Evolutionary conservation across 805 yeast genomes (phyloP), one percentile per base, ranked within the genome.

Genomic region (Nakazawaea laoshanensis): DNA sequence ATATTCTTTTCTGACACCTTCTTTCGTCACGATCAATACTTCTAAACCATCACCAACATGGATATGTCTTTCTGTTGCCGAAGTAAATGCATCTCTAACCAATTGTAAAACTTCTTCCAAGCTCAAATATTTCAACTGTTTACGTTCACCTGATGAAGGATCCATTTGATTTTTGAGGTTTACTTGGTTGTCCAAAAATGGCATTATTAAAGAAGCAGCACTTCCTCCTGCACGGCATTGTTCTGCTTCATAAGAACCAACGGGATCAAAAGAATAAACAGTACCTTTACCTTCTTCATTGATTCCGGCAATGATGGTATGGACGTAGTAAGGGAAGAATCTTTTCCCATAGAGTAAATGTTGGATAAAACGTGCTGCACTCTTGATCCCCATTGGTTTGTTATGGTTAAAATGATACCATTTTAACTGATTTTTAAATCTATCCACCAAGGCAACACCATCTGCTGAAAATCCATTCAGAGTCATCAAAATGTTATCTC

Each of bases 161-260:
- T 74, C 88, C 54, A 67, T 74, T 59, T 92, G 98, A 63, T 92
- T 92, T 55, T 88, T 88, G 61, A 86, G 83, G 55, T 87, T 85
- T 42, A 92, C 98, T 65, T 92, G 98, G 57, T 88, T 89, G 59
- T 92, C 98, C 51, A 92, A 73, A 57, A 92, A 92, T 4, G 98
- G 98, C 94, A 88, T 87, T 45, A 92, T 87, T 60, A 92, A 71
- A 42, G 87, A 74, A 2, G 96, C 92, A 19, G 97, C 97, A 10
- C 96, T 92, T 27, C 98, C 98, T 43, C 95, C 96, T 2, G 97
- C 97, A 51, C 96, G 75, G 60, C 96, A 86, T 53, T 88, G 95
- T 56, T 88, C 96, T 49, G 96, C 76, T 61, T 92, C 97, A 54
- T 92, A 92, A 2, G 96, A 86, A 3, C 98, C 98, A 37, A 92